Conservation (phyloP, 768 basidiomycete genomes). For the Ramaria sp. region DNA sequence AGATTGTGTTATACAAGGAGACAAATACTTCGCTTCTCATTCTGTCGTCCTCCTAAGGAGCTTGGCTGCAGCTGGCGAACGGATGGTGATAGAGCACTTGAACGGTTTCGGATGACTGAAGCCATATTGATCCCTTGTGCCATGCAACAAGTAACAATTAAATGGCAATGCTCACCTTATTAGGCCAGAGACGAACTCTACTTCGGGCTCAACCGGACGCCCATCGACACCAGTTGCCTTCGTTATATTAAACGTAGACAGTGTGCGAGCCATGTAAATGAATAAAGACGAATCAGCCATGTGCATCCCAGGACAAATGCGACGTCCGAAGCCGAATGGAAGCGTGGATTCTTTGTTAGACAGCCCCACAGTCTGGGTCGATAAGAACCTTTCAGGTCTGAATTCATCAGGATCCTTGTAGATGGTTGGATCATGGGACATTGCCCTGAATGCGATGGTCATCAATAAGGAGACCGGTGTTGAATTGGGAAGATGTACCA, state of each 20-base stretch:
- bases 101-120: not conserved
- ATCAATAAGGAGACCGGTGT: not conserved
- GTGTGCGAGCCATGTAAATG: slow-evolving; percentile 21
- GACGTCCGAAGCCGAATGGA: not conserved
- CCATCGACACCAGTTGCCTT: slow-evolving; percentile 17
- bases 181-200: slow-evolving; percentile 23
- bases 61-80: not conserved
- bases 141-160: too few relatives aligned
- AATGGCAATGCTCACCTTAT: slow-evolving; percentile 17
- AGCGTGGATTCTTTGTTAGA: not conserved
- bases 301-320: slow-evolving; percentile 16
- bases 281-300: slow-evolving; percentile 22
- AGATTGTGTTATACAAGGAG: too few relatives aligned
- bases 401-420: not conserved
- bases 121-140: not conserved
- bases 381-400: not conserved
- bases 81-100: not conserved
- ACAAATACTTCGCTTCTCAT: too few relatives aligned
- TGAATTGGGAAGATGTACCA: not conserved
- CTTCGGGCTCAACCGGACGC: slow-evolving; percentile 17
- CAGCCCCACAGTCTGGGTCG: not conserved
- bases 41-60: not conserved
- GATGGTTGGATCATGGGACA: not conserved
- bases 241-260: slow-evolving; percentile 15
- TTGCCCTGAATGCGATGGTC: not conserved